Base-by-base conservation (phyloP, 2,329 filamentous ascomycete species). In the Acrodontium crateriforme region DNA sequence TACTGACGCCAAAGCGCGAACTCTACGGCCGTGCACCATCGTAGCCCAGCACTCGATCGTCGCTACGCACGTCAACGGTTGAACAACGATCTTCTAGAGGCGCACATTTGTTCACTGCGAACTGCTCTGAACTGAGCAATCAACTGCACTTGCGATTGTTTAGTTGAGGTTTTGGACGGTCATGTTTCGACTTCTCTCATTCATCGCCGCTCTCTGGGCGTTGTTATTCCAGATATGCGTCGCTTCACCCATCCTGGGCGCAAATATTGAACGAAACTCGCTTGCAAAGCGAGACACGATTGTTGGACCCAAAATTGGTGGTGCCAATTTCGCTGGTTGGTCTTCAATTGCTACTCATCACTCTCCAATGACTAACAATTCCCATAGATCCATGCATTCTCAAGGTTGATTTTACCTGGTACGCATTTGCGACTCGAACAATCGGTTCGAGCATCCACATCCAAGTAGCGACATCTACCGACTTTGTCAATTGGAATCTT, bases 401-500 rank as follows among this genome's bases (percentile, higher is more conserved):
- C 25, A 47, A 62, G 39, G 58, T 50, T 3, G 55, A 65, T 36
- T 62, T 58, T 6, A 55, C 50, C 2, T 74, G 64, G 59, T 70
- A 74, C 39, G 64, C 70, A 6, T 75, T 73, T 45, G 68, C 43
- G 12, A 49, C 43, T 7, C 26, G 43, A n/a, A 44, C 43, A 2
- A 62, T 61, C 26, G 62, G 61, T 30, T 62, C 56, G 25, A 53
- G 58, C 12, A 54, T 46, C 16, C 39, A 67, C 30, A 55, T 75
- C 5, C 71, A 72, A 38, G 57, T 68, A 3, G 71, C 71, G 2
- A 54, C 42, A 2, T 66, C 66, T 3, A 36, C 50, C 1, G 58
- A 65, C 25, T 63, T 70, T 26, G 45, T 52, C 9, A 58, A 56
- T 3, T 60, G 63, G 45, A 66, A 58, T 45, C 48, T 62, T 5